phyloP scores from a whole-genome alignment of 164 flowering plant genomes.

The Vitis amurensis region DNA sequence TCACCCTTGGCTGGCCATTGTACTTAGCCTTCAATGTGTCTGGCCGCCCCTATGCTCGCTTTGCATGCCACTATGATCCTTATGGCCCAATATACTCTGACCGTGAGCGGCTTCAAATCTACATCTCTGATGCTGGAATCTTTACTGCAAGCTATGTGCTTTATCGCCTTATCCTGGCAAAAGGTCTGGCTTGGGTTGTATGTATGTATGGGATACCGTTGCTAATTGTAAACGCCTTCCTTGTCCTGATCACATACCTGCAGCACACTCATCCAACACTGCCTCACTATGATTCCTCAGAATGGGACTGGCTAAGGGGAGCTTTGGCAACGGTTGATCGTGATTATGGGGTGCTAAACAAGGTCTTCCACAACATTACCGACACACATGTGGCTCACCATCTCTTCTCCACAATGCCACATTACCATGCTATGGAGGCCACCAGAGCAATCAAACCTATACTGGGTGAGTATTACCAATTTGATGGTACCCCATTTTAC shows the following conservation, averaged over 20 bases:
- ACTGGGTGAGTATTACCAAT: constrained; percentile 41
- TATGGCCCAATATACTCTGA: constrained; percentile 34
- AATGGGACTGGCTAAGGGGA: constrained; percentile 58
- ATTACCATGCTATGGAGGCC: constrained; percentile 51
- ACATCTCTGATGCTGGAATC: constrained; percentile 33
- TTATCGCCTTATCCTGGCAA: constrained; percentile 13
- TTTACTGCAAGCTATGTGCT: constrained; percentile 16
- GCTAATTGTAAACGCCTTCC: constrained; percentile 37
- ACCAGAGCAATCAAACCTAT: constrained; percentile 39
- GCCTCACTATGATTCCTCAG: constrained; percentile 40
- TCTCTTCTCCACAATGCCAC: constrained; percentile 49
- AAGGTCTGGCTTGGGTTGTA: constrained; percentile 34
- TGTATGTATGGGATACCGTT: constrained; percentile 35
- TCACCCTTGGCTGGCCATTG: constrained; percentile 40
- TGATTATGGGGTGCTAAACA: constrained; percentile 43
- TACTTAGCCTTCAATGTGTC: constrained; percentile 42
- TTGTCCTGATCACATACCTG: constrained; percentile 37
- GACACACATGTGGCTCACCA: constrained; percentile 47
- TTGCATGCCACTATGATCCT: constrained; percentile 41
- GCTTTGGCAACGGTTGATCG: constrained; percentile 44
- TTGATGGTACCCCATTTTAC: constrained; percentile 31
- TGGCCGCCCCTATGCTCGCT: constrained; percentile 36
- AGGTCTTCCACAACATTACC: constrained; percentile 45
- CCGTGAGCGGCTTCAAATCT: constrained; percentile 36
- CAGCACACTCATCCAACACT: constrained; percentile 46